A percentile compares a stretch with the other conserved stretches of the same genome.
These are phyloP conservation scores for Skeletonema marinoi DNA, from an alignment of 108 stramenopile genomes.

Conservation along the genomic window DNA sequence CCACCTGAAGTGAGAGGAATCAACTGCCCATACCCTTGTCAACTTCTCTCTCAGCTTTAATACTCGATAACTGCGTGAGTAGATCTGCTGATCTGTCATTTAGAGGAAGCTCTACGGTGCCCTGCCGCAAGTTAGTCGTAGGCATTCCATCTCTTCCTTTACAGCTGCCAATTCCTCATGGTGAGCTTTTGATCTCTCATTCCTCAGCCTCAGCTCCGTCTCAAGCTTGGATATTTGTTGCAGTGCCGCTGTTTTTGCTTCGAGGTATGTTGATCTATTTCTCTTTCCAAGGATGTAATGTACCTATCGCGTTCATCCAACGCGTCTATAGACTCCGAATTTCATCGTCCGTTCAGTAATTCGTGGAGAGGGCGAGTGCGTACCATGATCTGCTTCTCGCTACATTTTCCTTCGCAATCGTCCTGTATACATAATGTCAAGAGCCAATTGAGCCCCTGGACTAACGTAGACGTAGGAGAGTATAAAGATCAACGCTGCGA, in stretches of 20 bases:
- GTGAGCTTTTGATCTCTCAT: constrained; percentile 9
- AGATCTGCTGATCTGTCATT: constrained; percentile 55
- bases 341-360: constrained; percentile 29
- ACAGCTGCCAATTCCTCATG: constrained; percentile 17
- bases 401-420: background rate
- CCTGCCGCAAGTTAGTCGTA: constrained; percentile 51
- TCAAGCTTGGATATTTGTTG: constrained; percentile 34
- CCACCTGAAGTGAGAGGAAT: background rate
- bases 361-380: background rate
- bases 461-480: constrained; percentile 62
- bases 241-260: constrained; percentile 12
- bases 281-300: constrained; percentile 27
- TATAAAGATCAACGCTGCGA: constrained; percentile 63
- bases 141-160: constrained; percentile 19
- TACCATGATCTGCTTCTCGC: background rate
- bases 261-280: background rate
- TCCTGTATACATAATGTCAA: too few relatives aligned
- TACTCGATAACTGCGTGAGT: constrained; percentile 29
- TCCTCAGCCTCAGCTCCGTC: constrained; percentile 26
- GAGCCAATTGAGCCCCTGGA: constrained; percentile 38
- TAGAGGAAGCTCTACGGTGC: constrained; percentile 50
- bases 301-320: constrained; percentile 42
- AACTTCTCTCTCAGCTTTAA: constrained; percentile 47
- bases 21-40: background rate
- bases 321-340: constrained; percentile 25